Base-by-base conservation (phyloP, 441 rosid species). In the California macrophylla region DNA sequence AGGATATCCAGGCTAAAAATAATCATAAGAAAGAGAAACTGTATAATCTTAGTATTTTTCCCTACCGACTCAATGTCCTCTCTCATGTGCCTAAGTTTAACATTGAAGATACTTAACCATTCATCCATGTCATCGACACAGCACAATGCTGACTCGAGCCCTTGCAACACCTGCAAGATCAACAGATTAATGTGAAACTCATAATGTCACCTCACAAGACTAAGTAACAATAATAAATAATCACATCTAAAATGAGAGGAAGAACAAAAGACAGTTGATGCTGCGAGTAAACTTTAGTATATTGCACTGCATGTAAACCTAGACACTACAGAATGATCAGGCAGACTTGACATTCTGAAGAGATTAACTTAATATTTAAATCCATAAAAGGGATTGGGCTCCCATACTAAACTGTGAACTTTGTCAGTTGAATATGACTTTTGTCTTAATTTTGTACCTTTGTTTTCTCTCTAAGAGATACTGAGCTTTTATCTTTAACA, bases 31-130 rank as follows among this genome's bases (percentile, higher is more conserved):
- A 58, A 58, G 30, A 58, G 21, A 24, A 58, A 32, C 10, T 13
- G 69, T 69, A 42, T 12, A 32, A 67, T 42, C 16, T 50, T 18
- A 74, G 30, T 71, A 61, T 40, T 77, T 29, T 40, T 69, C 25
- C 85, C 74, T 84, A 95, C 99, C 82, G 98, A 95, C 69, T 88
- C 96, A 79, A 95, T 92, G 72, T 92, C 99, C 80, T 95, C 96
- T 83, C 99, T 89, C 99, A 95, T 95, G 78, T 95, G 97, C 82
- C 98, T 91, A 77, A 95, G 94, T 82, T 95, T 95, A 64, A 95
- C 80, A 79, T 95, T 95, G 84, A 95, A 95, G 81, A 92, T 92
- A 73, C 99, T 88, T 76, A 95, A 77, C 97, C 99, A 95, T 80
- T 92, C 96, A 80, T 92, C 98, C 96, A 95, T 91, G 82, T 95